Base-by-base conservation (phyloP, 2,329 filamentous ascomycete genomes). In the Myriosclerotinia curreyana region DNA sequence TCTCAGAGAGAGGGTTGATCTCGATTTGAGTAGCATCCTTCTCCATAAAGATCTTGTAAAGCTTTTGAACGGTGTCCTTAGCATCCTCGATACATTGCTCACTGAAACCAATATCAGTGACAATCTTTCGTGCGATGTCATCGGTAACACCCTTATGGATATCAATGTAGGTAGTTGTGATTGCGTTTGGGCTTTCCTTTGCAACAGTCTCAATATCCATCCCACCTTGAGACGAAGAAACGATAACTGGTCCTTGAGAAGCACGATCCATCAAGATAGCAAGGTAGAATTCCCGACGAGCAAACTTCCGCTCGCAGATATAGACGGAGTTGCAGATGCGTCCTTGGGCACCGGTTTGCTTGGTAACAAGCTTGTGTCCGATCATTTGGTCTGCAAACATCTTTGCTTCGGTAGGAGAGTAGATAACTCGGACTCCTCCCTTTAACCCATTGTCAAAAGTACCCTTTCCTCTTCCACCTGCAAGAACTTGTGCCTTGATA, bases 301-400 rank as follows among this genome's bases (percentile, higher is more conserved):
- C 95, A 76, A 97, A 99, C 84, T 99, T 99, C 85, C 95, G 93
- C 86, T 99, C 95, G 81, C 94, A 96, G 77, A 99, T 98, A 84
- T 96, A 98, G 77, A 99, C 95, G 69, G 93, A 86, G 80, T 91
- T 98, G 86, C 95, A 99, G 77, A 96, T 86, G 78, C 95, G 92
- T 76, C 95, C 95, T 73, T 80, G 86, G 73, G 94, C 91, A 78
- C 95, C 95, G 66, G 95, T 99, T 84, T 99, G 95, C 87, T 99
- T 99, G 79, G 95, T 99, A 81, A 99, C 86, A 80, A 99, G 92
- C 82, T 97, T 97, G 83, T 99, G 94, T 76, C 95, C 95, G 80
- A 99, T 98, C 95, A 99, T 99, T 83, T 99, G 93, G 73, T 94
- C 86, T 73, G 95, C 94, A 77, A 99, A 96, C 87, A 98, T 96